These are phyloP conservation scores for Moesziomyces sp. DNA, from an alignment of 1,284 basidiomycete genomes.

Conservation along the genomic window DNA sequence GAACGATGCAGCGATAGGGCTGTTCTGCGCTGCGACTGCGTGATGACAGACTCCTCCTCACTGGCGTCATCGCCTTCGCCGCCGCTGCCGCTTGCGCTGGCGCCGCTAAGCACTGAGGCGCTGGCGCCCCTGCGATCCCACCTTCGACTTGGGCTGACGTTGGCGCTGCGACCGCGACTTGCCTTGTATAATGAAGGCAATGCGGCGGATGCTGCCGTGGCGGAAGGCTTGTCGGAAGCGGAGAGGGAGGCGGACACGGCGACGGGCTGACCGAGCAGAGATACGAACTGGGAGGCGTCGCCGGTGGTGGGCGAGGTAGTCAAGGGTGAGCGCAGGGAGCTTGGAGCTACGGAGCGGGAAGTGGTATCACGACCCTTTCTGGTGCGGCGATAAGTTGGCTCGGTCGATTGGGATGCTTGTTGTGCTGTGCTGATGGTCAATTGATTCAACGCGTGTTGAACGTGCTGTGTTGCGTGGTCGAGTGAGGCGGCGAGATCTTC, in stretches of 20 bases:
- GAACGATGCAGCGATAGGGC: background rate
- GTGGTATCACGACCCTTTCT: slow-evolving; percentile 13
- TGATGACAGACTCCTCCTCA: slow-evolving; percentile 15
- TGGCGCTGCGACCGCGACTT: slow-evolving; percentile 47
- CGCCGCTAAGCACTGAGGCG: slow-evolving; percentile 44
- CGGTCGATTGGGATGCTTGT: background rate
- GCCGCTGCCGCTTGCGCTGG: slow-evolving; percentile 45
- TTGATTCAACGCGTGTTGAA: slow-evolving; percentile 2
- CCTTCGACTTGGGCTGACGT: slow-evolving; percentile 49
- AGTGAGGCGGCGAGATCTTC: background rate
- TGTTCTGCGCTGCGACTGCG: background rate
- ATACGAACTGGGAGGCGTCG: slow-evolving; percentile 29
- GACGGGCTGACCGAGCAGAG: slow-evolving; percentile 29
- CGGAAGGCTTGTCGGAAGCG: slow-evolving; percentile 21
- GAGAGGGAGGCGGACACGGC: slow-evolving; percentile 37
- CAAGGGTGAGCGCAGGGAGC: slow-evolving; percentile 19
- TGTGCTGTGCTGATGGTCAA: slow-evolving; percentile 1
- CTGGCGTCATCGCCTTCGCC: slow-evolving; percentile 30
- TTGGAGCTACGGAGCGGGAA: slow-evolving; percentile 27
- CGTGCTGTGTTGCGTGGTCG: background rate
- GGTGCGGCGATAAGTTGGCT: slow-evolving; percentile 5
- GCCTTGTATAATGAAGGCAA: slow-evolving; percentile 47
- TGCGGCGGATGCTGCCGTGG: slow-evolving; percentile 21
- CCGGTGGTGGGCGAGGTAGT: slow-evolving; percentile 22
- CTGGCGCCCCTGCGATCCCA: slow-evolving; percentile 54